phyloP scores from a whole-genome alignment of 2,329 filamentous ascomycete genomes.

The Fusarium secorum region DNA sequence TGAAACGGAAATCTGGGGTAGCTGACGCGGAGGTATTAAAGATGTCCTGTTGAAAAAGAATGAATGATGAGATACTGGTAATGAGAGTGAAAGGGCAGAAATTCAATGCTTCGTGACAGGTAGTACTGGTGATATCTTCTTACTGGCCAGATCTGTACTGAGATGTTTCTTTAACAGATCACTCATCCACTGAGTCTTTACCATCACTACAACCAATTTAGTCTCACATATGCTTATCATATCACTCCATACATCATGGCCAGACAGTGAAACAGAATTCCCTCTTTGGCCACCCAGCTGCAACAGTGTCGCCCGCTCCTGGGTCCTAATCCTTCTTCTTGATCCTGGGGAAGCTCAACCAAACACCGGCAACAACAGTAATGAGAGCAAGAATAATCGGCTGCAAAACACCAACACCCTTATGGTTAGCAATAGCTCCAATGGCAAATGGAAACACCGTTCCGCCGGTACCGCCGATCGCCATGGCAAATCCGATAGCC shows the following conservation, averaged over 20 bases:
- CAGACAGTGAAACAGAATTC: accelerated
- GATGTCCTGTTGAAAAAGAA: background rate
- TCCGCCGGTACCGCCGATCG: constrained; percentile 74
- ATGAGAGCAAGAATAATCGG: constrained; percentile 58
- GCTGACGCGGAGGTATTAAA: background rate
- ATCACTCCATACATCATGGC: accelerated
- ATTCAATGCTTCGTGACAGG: background rate
- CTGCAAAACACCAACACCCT: constrained; percentile 59
- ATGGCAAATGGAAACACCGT: constrained; percentile 69
- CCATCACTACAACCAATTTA: accelerated
- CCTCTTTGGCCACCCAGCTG: accelerated
- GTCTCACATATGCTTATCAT: background rate
- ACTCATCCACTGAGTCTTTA: background rate
- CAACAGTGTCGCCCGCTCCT: accelerated
- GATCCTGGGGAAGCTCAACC: constrained; percentile 49
- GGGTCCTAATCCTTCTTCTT: constrained; percentile 42
- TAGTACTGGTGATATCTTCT: accelerated
- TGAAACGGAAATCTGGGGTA: constrained; percentile 10
- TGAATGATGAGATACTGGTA: background rate
- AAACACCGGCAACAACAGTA: constrained; percentile 45
- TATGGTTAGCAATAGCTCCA: constrained; percentile 65
- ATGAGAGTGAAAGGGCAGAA: accelerated
- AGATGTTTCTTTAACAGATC: background rate
- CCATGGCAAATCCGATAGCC: constrained; percentile 76
- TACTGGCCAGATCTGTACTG: accelerated